These are phyloP conservation scores for Apiotrichum gamsii DNA, from an alignment of 1,284 basidiomycete genomes.

Conservation along the genomic window DNA sequence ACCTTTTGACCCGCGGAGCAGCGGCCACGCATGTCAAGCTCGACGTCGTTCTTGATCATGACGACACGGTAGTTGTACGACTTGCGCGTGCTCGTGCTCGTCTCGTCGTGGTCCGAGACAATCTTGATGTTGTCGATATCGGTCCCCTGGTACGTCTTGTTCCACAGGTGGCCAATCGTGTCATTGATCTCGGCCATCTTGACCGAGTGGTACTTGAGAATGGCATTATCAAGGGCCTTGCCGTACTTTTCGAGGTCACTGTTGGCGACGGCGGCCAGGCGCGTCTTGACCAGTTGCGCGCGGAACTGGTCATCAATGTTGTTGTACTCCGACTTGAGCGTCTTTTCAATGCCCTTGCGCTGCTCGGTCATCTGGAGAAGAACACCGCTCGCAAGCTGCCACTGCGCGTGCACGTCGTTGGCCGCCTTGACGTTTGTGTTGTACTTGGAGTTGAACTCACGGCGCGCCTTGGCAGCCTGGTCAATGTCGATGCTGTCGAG, in stretches of 20 bases:
- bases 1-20: constrained; percentile 99
- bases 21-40: constrained; percentile 99
- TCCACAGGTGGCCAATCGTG: constrained; percentile 92
- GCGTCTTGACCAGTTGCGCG: constrained; percentile 87
- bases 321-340: constrained; percentile 75
- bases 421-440: constrained; percentile 56
- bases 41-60: constrained; percentile 97
- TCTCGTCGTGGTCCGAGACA: constrained; percentile 83
- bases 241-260: constrained; percentile 94
- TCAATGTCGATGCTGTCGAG: constrained; percentile 74
- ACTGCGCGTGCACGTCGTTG: constrained; percentile 57
- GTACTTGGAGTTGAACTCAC: constrained; percentile 79
- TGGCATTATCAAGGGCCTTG: constrained; percentile 91
- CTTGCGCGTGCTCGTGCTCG: constrained; percentile 61
- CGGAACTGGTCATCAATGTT: constrained; percentile 79
- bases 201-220: constrained; percentile 96
- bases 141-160: constrained; percentile 97
- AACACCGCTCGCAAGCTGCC: constrained; percentile 73
- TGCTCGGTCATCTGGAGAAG: constrained; percentile 68
- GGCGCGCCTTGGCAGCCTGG: constrained; percentile 67
- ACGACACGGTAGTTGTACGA: constrained; percentile 99
- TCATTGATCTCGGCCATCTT: constrained; percentile 99
- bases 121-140: constrained; percentile 98
- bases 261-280: constrained; percentile 92
- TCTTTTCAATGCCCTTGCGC: constrained; percentile 60